These are phyloP conservation scores for Seiridium unicorne DNA, from an alignment of 2,329 filamentous ascomycete species.

Conservation along the genomic window DNA sequence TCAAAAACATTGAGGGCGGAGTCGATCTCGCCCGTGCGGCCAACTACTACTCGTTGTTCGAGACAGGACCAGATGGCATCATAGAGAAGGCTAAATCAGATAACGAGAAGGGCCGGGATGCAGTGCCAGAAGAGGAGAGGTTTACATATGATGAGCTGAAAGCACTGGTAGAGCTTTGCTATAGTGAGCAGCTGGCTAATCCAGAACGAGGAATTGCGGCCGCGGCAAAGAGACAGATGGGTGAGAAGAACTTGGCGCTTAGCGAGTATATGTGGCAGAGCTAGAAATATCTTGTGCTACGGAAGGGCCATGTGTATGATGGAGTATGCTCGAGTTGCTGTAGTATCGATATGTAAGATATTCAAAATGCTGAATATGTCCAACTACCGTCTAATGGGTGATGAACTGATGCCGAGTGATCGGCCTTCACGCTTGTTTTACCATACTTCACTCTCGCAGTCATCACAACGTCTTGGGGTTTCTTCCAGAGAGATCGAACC, in stretches of 20 bases:
- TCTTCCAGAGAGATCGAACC: too few relatives aligned
- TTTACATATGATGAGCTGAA: conserved; percentile 69
- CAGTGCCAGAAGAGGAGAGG: conserved; percentile 34
- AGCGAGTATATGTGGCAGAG: conserved; percentile 73
- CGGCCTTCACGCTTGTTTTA: too few relatives aligned
- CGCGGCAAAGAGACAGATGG: conserved; percentile 67
- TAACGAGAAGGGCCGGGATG: conserved; percentile 24
- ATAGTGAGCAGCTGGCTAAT: conserved; percentile 64
- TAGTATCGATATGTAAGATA: too few relatives aligned
- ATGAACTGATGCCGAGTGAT: too few relatives aligned
- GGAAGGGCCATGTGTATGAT: too few relatives aligned
- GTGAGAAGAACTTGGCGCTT: conserved; percentile 66
- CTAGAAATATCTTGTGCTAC: conserved; percentile 17
- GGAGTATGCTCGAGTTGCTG: too few relatives aligned
- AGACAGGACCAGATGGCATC: conserved; percentile 62
- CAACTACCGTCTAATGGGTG: too few relatives aligned
- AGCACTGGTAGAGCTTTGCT: conserved; percentile 64
- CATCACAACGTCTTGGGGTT: too few relatives aligned
- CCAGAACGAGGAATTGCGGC: conserved; percentile 66
- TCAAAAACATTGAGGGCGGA: conserved; percentile 83
- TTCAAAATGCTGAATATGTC: too few relatives aligned
- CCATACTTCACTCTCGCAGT: too few relatives aligned
- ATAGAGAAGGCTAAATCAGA: conserved; percentile 58
- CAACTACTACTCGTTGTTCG: conserved; percentile 69
- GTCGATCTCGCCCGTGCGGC: conserved; percentile 63